A percentile compares a stretch with the other conserved stretches of the same genome.
phyloP scores from a whole-genome alignment of 2,329 filamentous ascomycete species.

The Pseudogymnoascus pannorum region DNA sequence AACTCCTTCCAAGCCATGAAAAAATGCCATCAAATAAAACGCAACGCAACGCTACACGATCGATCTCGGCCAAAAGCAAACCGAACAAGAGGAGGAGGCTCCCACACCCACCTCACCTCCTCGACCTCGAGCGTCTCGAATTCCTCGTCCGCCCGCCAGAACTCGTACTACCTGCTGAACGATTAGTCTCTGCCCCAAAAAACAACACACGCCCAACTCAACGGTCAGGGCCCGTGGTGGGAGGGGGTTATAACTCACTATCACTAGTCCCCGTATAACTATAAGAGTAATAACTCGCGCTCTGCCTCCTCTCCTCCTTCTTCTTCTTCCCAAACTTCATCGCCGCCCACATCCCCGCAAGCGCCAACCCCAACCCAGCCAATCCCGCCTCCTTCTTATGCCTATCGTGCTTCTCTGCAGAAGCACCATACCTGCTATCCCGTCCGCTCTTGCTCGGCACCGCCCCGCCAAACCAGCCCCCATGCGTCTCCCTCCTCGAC shows the following conservation, averaged over 20 bases:
- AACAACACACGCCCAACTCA: too few relatives aligned
- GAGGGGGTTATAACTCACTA: background rate
- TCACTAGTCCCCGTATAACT: background rate
- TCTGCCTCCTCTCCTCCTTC: background rate
- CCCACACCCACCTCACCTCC: background rate
- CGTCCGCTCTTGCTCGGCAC: background rate
- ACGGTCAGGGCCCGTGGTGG: too few relatives aligned
- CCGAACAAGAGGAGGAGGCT: too few relatives aligned
- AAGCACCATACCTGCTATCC: too few relatives aligned
- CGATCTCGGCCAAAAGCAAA: background rate
- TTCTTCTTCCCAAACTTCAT: background rate
- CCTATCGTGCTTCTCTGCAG: background rate
- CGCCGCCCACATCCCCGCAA: background rate
- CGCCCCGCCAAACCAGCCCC: constrained; percentile 48
- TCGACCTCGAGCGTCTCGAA: background rate
- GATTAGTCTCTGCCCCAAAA: too few relatives aligned
- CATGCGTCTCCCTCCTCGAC: constrained; percentile 33
- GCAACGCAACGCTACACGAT: background rate
- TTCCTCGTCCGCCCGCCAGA: background rate
- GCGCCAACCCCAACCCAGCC: too few relatives aligned
- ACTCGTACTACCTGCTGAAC: background rate
- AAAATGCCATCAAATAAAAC: background rate
- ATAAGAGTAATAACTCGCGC: too few relatives aligned
- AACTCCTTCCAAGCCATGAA: background rate
- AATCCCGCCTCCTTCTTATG: background rate